phyloP scores from a whole-genome alignment of 345 rosid species.

The Draba incana region DNA sequence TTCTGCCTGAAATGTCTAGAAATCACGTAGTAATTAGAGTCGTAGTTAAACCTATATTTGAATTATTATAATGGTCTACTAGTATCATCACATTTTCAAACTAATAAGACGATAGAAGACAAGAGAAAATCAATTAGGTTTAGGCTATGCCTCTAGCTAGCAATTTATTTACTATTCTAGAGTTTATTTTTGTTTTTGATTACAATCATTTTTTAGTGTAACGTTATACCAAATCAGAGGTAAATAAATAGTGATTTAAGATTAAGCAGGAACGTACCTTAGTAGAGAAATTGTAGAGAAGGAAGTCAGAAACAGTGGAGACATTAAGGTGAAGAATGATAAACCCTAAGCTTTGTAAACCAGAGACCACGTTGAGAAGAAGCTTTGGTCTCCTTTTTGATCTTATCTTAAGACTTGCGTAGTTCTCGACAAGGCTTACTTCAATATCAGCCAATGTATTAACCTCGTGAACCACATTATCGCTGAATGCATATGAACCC shows the following conservation, averaged over 20 bases:
- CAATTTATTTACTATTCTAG: constrained; percentile 2
- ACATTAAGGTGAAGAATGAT: constrained; percentile 81
- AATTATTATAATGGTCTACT: constrained; percentile 21
- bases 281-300: constrained; percentile 75
- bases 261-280: constrained; percentile 55
- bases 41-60: constrained; percentile 10
- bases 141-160: constrained; percentile 24
- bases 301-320: constrained; percentile 60
- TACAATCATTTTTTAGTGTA: constrained; percentile 22
- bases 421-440: constrained; percentile 83
- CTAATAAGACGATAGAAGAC: constrained; percentile 19
- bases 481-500: constrained; percentile 19
- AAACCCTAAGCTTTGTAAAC: constrained; percentile 64
- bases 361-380: constrained; percentile 69
- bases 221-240: constrained; percentile 2
- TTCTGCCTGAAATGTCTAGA: constrained; percentile 28
- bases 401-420: constrained; percentile 82
- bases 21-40: constrained; percentile 8
- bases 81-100: constrained; percentile 4
- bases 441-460: constrained; percentile 53
- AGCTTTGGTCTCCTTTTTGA: constrained; percentile 67
- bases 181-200: not conserved
- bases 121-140: constrained; percentile 33
- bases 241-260: constrained; percentile 17
- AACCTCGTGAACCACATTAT: constrained; percentile 27